Base-by-base conservation (phyloP, 306 rosid genomes). In the Ceratonia siliqua region DNA sequence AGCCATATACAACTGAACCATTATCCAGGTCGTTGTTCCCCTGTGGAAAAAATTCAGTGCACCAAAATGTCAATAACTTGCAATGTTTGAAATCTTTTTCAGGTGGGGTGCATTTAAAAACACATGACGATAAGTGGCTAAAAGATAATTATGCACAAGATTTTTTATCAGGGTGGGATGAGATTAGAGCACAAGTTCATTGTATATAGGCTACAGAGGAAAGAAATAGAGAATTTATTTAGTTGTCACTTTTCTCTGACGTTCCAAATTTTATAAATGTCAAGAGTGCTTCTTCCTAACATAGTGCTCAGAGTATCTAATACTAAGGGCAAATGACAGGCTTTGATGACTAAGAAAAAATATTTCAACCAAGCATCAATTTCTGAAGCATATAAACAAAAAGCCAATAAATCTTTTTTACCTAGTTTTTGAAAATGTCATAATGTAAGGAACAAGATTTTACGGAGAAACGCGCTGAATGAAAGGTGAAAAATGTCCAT, bases 1-100 rank as follows among this genome's bases (percentile, higher is more conserved):
- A 94, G 70, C 97, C 99, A 83, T 82, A 92, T 21, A 79, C 78
- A 75, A 83, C 82, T 45, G 93, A 86, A 76, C 91, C 96, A 83
- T 84, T 82, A 67, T 83, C 89, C 74, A 61, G 79, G 79, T 54
- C 86, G 46, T 25, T 79, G 50, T 69, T 81, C 52, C 58, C 94
- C 98, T 94, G 75, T 32, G 69, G 58, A 79, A 70, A 76, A 62
- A 4, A 72, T 55, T 56, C 66, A 76, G 48, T 55, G 62, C 70
- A 70, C 59, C 20, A 32, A 54, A 65, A 30, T 38, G 35, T 71
- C 48, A 66, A 41, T n/a, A 61, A 9, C 41, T 55, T 68, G 42
- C 73, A 68, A 15, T 5, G 38, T 54, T 33, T 21, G 45, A 18
- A 22, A 68, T 17, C 20, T 69, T 4, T 17, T 13, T 25, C n/a